phyloP scores from a whole-genome alignment of 495 filamentous ascomycete genomes.

The Xylaria castorea region DNA sequence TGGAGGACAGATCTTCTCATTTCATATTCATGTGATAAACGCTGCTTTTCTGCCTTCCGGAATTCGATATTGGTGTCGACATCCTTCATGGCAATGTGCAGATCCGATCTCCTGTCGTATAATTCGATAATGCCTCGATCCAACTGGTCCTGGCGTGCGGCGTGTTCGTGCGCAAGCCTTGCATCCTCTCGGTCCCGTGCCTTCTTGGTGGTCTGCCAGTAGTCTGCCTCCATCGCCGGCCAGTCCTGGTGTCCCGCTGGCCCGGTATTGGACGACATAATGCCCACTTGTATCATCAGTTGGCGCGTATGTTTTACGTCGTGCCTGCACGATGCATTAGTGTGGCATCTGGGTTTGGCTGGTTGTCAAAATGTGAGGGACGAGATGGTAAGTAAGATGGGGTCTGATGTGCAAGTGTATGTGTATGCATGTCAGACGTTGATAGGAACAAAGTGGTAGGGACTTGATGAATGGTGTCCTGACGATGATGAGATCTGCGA shows the following conservation, averaged over 20 bases:
- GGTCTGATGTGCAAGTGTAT: neutral
- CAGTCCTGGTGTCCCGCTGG: conserved; percentile 28
- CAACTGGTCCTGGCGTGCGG: conserved; percentile 28
- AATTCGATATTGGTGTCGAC: conserved; percentile 27
- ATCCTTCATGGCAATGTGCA: conserved; percentile 28
- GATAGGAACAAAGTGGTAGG: neutral
- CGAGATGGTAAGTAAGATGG: neutral
- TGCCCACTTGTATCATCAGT: conserved; percentile 22
- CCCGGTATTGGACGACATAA: conserved; percentile 37
- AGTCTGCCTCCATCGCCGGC: conserved; percentile 31
- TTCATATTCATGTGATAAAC: conserved; percentile 32
- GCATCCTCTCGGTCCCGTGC: conserved; percentile 33
- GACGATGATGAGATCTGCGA: neutral
- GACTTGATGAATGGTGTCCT: neutral
- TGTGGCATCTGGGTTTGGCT: neutral
- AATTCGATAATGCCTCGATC: conserved; percentile 27
- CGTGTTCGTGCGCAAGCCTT: conserved; percentile 27
- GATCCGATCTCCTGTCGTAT: conserved; percentile 30
- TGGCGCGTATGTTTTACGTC: conserved; percentile 15
- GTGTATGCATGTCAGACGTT: conserved; percentile 5
- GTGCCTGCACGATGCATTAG: conserved; percentile 21
- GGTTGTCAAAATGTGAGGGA: neutral
- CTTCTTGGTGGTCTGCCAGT: conserved; percentile 32
- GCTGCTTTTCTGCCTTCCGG: conserved; percentile 32
- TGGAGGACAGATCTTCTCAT: conserved; percentile 8